Evolutionary conservation across 169 alveolate species (phyloP).

Genomic region (Toxoplasma gondii): DNA sequence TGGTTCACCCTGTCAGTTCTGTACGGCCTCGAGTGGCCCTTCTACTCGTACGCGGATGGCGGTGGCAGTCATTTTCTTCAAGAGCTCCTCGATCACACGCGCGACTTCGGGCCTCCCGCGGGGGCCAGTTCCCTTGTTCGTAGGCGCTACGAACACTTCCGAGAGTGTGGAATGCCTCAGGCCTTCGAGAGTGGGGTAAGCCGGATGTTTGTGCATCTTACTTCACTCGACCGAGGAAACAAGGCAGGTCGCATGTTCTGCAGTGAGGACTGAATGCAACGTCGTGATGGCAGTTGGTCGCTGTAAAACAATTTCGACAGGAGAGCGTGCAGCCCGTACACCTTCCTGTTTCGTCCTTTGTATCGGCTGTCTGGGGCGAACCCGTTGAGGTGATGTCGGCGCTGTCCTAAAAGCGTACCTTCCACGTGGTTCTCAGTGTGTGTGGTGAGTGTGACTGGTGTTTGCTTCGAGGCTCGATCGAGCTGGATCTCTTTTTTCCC

Average conservation of each 20-base stretch:
- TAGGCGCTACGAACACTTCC: slow-evolving; percentile 31
- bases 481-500: background rate
- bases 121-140: slow-evolving; percentile 15
- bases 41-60: slow-evolving; percentile 28
- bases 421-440: no score
- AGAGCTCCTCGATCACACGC: slow-evolving; percentile 3
- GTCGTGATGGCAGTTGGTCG: no score
- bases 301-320: no score
- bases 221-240: no score
- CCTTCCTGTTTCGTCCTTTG: no score
- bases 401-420: no score
- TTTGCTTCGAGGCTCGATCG: background rate
- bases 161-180: slow-evolving; percentile 21
- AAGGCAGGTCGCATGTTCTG: no score
- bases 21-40: slow-evolving; percentile 45
- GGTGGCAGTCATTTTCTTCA: background rate
- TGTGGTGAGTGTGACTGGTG: no score
- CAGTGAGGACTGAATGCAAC: no score
- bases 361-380: no score
- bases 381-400: no score
- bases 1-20: slow-evolving; percentile 24
- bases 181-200: slow-evolving; percentile 33
- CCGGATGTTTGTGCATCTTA: background rate
- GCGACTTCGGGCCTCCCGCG: background rate
- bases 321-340: no score